phyloP scores from a whole-genome alignment of 208 protist genomes.

The Eutreptiella sp. region DNA sequence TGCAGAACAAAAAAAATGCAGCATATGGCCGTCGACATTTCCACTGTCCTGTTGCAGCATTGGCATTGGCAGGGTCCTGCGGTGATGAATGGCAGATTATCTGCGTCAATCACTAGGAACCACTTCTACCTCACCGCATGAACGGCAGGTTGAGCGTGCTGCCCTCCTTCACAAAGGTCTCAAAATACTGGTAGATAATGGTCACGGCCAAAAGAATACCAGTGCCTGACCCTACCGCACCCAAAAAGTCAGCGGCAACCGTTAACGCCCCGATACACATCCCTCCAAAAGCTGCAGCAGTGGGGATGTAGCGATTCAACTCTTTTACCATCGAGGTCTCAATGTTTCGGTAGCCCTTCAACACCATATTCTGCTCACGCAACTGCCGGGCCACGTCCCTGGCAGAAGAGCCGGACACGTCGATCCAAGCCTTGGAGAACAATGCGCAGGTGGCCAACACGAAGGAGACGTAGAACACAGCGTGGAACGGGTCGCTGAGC shows the following conservation, averaged over 20 bases:
- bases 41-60: too few species aligned
- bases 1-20: too few species aligned
- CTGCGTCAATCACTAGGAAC: too few species aligned
- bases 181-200: constrained; percentile 99
- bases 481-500: constrained; percentile 94
- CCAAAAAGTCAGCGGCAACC: constrained; percentile 97
- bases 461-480: constrained; percentile 96
- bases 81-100: too few species aligned
- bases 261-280: constrained; percentile 99
- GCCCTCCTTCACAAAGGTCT: constrained; percentile 97
- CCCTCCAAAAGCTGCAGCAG: constrained; percentile 97
- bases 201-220: constrained; percentile 99
- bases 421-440: constrained; percentile 98
- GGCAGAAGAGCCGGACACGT: constrained; percentile 90
- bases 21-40: too few species aligned
- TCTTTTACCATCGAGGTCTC: constrained; percentile 74
- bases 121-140: too few species aligned
- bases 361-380: constrained; percentile 85
- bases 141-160: too few species aligned
- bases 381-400: constrained; percentile 97
- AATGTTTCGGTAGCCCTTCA: constrained; percentile 74
- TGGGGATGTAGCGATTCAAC: constrained; percentile 96
- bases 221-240: constrained; percentile 93
- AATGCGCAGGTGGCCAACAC: constrained; percentile 94
- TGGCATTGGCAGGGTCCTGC: too few species aligned